These are phyloP conservation scores for Hanseniaspora mollemarum DNA, from an alignment of 805 yeast genomes.

Conservation along the genomic window DNA sequence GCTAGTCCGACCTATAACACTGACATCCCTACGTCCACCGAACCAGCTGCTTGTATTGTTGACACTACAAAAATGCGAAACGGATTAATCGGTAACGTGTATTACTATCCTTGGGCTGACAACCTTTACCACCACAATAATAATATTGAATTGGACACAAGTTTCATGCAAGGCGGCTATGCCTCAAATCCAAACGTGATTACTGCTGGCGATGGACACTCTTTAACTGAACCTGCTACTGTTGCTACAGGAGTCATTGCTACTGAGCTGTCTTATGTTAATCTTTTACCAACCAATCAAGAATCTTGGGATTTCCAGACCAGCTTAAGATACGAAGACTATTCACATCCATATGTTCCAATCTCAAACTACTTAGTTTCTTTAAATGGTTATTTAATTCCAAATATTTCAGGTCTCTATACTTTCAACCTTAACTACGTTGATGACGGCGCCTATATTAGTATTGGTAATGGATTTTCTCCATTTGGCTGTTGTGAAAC, in stretches of 20 bases:
- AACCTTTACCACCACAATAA: too few species aligned
- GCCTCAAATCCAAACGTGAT: neutral
- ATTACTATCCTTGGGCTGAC: too few species aligned
- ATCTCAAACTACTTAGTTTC: neutral
- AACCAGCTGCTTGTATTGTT: too few species aligned
- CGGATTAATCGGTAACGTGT: too few species aligned
- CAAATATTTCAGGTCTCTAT: neutral
- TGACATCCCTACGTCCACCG: too few species aligned
- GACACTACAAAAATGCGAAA: too few species aligned
- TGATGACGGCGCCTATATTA: neutral
- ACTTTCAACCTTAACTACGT: neutral
- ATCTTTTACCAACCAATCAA: neutral
- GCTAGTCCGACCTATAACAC: too few species aligned
- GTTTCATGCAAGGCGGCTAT: neutral
- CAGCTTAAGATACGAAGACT: neutral
- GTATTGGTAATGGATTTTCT: constrained; percentile 2
- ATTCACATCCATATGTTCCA: neutral
- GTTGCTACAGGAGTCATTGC: neutral
- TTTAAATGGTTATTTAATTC: constrained; percentile 4
- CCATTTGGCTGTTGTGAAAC: neutral
- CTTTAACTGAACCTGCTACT: neutral
- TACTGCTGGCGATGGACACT: neutral
- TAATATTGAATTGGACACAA: neutral
- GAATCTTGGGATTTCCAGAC: neutral
- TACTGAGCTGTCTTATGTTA: neutral